These are phyloP conservation scores for Globisporangium apiculatum DNA, from an alignment of 352 stramenopile species.

Conservation along the genomic window DNA sequence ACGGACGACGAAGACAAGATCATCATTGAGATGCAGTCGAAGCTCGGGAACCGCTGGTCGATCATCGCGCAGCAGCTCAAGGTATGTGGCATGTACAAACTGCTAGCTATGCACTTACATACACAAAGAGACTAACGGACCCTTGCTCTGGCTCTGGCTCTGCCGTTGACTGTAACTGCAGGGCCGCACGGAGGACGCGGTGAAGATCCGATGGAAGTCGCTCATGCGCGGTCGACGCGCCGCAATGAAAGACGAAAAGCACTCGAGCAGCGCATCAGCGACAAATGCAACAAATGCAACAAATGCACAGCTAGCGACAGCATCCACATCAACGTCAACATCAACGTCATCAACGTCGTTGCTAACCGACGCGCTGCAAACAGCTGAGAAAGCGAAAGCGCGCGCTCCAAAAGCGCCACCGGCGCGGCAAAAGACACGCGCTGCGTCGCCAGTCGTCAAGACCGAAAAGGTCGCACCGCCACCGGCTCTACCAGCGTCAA, in stretches of 20 bases:
- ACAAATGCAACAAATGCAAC: too few species aligned
- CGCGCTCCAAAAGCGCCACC: background rate
- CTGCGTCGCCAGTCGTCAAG: conserved; percentile 26
- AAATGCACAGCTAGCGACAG: background rate
- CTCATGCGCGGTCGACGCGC: conserved; percentile 74
- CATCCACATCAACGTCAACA: background rate
- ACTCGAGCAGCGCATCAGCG: background rate
- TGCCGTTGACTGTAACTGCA: conserved; percentile 9
- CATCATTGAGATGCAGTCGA: conserved; percentile 90
- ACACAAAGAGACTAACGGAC: too few species aligned
- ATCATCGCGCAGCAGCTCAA: conserved; percentile 90
- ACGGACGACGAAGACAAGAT: conserved; percentile 90
- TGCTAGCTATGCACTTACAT: background rate
- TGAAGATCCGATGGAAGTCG: conserved; percentile 93
- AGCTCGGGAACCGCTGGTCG: conserved; percentile 89
- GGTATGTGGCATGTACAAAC: conserved; percentile 19
- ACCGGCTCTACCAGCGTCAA: background rate
- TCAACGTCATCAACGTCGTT: background rate
- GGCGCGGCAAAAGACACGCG: conserved; percentile 17
- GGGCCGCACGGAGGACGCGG: conserved; percentile 88
- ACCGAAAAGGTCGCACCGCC: conserved; percentile 3
- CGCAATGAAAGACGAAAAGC: conserved; percentile 62
- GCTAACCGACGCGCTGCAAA: background rate
- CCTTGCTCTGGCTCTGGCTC: too few species aligned
- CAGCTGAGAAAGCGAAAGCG: background rate